Percentiles rank a stretch among this genome's conserved stretches.
phyloP scores from a whole-genome alignment of 2,329 filamentous ascomycete species.

The Trichoderma semiorbis region DNA sequence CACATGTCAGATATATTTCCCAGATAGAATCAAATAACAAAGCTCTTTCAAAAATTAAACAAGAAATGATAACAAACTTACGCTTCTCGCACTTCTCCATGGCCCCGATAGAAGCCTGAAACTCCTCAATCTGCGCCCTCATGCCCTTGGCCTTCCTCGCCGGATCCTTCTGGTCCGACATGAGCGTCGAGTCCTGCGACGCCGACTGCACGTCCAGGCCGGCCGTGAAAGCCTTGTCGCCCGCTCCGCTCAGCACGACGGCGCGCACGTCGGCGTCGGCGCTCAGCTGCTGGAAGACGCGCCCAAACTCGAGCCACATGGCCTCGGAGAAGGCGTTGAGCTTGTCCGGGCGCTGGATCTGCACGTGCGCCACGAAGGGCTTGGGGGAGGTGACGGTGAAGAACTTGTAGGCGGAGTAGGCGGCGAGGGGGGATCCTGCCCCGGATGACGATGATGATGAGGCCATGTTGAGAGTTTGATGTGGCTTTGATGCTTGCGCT shows the following conservation, averaged over 20 bases:
- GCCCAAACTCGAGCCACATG: constrained; percentile 81
- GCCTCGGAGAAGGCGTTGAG: constrained; percentile 81
- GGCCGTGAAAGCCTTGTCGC: constrained; percentile 78
- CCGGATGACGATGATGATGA: constrained; percentile 13
- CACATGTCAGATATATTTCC: not conserved
- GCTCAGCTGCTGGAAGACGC: constrained; percentile 70
- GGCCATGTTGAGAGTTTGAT: not conserved
- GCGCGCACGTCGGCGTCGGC: constrained; percentile 68
- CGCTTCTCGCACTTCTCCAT: constrained; percentile 88
- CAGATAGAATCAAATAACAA: not conserved
- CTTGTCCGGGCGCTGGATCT: constrained; percentile 84
- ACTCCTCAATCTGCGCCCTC: constrained; percentile 68
- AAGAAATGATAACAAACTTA: constrained; percentile 37
- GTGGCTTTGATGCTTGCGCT: not conserved
- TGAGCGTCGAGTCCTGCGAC: constrained; percentile 47
- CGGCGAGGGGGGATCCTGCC: constrained; percentile 26
- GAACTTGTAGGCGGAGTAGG: constrained; percentile 55
- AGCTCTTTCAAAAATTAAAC: too few species aligned
- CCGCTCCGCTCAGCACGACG: constrained; percentile 76
- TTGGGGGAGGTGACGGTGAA: constrained; percentile 71
- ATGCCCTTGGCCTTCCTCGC: constrained; percentile 62
- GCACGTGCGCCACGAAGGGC: constrained; percentile 78
- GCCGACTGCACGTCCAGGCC: constrained; percentile 80
- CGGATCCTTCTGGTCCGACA: constrained; percentile 45
- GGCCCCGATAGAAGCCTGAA: constrained; percentile 73